Evolutionary conservation across 192 early-diverging fungal species (phyloP).

Genomic region (Podochytrium sp.): DNA sequence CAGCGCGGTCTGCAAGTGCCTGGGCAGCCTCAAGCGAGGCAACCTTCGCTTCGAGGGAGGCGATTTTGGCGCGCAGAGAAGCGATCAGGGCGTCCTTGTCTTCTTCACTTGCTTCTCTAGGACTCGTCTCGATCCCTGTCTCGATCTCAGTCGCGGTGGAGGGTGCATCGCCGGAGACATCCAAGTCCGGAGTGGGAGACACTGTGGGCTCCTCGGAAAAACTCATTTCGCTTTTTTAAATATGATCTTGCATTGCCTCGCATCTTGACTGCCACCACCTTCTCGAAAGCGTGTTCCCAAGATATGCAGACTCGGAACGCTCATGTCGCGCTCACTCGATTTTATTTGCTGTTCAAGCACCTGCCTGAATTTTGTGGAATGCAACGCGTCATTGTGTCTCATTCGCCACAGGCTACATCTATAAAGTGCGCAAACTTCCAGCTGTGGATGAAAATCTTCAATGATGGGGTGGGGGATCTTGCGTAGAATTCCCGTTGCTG

Average conservation of each 20-base stretch:
- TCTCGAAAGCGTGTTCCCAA: background rate
- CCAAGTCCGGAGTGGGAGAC: too few relatives aligned
- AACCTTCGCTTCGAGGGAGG: background rate
- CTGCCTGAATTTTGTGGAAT: too few relatives aligned
- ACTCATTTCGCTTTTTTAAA: too few relatives aligned
- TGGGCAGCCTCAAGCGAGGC: background rate
- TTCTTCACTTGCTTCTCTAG: background rate
- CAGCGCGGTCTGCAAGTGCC: background rate
- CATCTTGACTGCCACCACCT: background rate
- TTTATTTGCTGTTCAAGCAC: background rate
- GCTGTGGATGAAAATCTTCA: too few relatives aligned
- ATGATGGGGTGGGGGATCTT: too few relatives aligned
- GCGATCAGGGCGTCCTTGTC: constrained; percentile 18
- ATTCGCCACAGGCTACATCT: too few relatives aligned
- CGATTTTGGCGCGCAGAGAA: constrained; percentile 8
- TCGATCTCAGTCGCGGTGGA: background rate
- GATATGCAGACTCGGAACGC: background rate
- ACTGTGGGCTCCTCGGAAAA: too few relatives aligned
- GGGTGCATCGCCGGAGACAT: too few relatives aligned
- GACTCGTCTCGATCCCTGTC: background rate
- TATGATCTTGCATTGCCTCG: constrained; percentile 11
- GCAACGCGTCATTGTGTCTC: too few relatives aligned
- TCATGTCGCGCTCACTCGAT: background rate
- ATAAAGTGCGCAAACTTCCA: too few relatives aligned
- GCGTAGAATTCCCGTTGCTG: too few relatives aligned